Evolutionary conservation across 75 land plant species (phyloP).

Genomic region (Selaginella tamariscina): DNA sequence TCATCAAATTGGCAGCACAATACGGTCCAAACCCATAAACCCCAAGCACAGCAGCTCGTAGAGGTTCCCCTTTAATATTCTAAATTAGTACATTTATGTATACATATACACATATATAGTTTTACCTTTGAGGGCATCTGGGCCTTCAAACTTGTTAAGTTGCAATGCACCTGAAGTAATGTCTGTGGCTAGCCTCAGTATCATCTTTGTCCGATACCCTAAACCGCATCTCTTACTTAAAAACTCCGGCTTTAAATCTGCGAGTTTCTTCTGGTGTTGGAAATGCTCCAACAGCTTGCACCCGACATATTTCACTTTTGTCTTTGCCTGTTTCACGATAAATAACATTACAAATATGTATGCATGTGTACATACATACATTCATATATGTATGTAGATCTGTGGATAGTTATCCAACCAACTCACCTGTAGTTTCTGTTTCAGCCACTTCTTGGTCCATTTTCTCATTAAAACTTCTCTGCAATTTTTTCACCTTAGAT

Average conservation of each 20-base stretch:
- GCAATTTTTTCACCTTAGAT: background rate
- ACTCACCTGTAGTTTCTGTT: background rate
- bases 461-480: background rate
- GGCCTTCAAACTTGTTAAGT: constrained; percentile 26
- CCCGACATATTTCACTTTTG: background rate
- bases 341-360: no score
- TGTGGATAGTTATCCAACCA: constrained; percentile 18
- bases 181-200: constrained; percentile 34
- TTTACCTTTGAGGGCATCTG: background rate
- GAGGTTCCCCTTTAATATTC: constrained; percentile 11
- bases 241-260: constrained; percentile 26
- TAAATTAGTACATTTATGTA: constrained; percentile 6
- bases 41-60: constrained; percentile 17
- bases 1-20: constrained; percentile 35
- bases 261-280: constrained; percentile 42
- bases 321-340: background rate
- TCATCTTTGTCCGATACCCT: constrained; percentile 42
- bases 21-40: constrained; percentile 46
- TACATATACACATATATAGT: no score
- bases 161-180: constrained; percentile 29
- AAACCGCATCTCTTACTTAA: constrained; percentile 40
- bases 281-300: constrained; percentile 30
- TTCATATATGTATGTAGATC: constrained; percentile 13
- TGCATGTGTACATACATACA: no score
- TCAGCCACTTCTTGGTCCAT: constrained; percentile 3